A percentile compares a stretch with the other conserved stretches of the same genome.
Evolutionary conservation across 108 stramenopile species (phyloP).

Genomic region (Nannochloropsis oceanica): DNA sequence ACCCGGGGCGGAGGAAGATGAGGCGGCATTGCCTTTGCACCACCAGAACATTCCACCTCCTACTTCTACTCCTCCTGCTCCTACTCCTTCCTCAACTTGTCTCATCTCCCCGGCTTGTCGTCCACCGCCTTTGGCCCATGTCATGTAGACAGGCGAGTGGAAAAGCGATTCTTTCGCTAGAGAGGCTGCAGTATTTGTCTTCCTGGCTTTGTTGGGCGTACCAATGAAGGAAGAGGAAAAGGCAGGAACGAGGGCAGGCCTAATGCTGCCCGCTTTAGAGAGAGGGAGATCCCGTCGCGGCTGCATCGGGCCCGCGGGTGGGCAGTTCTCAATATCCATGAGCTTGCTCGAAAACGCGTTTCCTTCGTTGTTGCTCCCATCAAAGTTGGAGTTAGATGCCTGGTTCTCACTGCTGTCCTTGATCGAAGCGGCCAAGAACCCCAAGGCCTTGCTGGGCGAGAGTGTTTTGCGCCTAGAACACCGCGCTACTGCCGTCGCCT

Average conservation of each 20-base stretch:
- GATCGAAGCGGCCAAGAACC: background rate
- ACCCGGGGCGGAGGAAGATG: background rate
- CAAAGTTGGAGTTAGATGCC: background rate
- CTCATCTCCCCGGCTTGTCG: background rate
- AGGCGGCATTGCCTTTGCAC: background rate
- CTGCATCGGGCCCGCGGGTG: background rate
- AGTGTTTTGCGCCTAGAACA: background rate
- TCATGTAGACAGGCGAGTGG: background rate
- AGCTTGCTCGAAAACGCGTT: background rate
- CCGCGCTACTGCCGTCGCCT: background rate
- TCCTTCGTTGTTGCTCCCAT: background rate
- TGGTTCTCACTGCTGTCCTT: background rate
- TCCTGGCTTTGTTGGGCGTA: background rate
- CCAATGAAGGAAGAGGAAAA: background rate
- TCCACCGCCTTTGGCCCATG: background rate
- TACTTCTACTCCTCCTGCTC: too few relatives aligned
- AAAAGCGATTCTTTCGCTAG: background rate
- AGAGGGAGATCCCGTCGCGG: background rate
- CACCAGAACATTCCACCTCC: background rate
- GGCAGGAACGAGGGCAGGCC: background rate
- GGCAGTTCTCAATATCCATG: background rate
- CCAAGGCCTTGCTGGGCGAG: background rate
- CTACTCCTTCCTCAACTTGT: background rate
- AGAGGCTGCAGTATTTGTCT: background rate
- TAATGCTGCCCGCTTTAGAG: background rate